Evolutionary conservation across 257 asterid species (phyloP).

Genomic region (Nyctanthes arbortristis): DNA sequence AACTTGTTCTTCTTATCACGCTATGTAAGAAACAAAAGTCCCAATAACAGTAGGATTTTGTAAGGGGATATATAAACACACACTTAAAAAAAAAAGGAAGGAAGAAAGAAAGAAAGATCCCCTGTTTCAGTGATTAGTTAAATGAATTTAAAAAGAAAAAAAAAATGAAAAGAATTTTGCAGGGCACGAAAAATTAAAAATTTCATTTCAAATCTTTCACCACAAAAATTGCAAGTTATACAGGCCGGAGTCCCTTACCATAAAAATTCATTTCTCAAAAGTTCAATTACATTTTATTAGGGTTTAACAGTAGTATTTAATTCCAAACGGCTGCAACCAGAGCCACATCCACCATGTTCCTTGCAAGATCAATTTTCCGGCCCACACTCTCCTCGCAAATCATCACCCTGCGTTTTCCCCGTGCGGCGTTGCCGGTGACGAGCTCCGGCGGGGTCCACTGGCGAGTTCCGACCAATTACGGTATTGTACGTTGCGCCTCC

Average conservation of each 20-base stretch:
- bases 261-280: not conserved
- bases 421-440: slow-evolving; percentile 20
- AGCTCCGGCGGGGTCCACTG: slow-evolving; percentile 9
- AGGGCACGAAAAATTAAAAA: not conserved
- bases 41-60: too few relatives aligned
- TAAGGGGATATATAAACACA: too few relatives aligned
- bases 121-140: too few relatives aligned
- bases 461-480: slow-evolving; percentile 23
- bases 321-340: slow-evolving; percentile 46
- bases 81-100: too few relatives aligned
- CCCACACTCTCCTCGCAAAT: slow-evolving; percentile 31
- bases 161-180: too few relatives aligned
- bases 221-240: not conserved
- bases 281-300: not conserved
- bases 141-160: too few relatives aligned
- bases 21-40: too few relatives aligned
- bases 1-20: too few relatives aligned
- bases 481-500: slow-evolving; percentile 48
- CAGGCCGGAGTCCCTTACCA: too few relatives aligned
- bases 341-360: slow-evolving; percentile 38
- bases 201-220: not conserved
- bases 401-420: slow-evolving; percentile 26
- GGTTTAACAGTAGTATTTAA: slow-evolving; percentile 13
- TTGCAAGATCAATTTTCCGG: slow-evolving; percentile 47
- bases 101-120: too few relatives aligned